These are phyloP conservation scores for Magnusiomyces tetraspermus DNA, from an alignment of 1,139 yeast genomes.

Conservation along the genomic window DNA sequence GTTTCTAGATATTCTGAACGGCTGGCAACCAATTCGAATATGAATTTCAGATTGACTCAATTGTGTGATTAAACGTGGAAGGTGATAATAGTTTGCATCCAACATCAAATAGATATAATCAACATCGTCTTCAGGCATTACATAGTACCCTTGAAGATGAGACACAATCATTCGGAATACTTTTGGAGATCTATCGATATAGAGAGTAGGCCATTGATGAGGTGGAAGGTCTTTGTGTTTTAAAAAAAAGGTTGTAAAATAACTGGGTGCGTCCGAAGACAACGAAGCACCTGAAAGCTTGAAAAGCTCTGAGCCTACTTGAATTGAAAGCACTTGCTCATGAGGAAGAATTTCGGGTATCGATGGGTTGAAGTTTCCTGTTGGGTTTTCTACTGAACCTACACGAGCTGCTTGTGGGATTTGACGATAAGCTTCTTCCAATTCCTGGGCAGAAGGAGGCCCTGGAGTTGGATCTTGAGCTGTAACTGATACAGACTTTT, in stretches of 20 bases:
- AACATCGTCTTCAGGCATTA: conserved; percentile 48
- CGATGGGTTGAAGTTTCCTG: conserved; percentile 35
- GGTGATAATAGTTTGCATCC: conserved; percentile 68
- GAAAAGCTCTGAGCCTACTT: conserved; percentile 51
- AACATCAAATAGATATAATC: conserved; percentile 53
- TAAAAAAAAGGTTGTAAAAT: conserved; percentile 39
- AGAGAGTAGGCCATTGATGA: conserved; percentile 37
- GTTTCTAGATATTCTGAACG: conserved; percentile 50
- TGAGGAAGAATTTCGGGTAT: conserved; percentile 56
- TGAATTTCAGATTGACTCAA: conserved; percentile 49
- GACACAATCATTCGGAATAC: conserved; percentile 56
- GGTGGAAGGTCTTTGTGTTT: conserved; percentile 23
- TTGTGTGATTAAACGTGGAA: conserved; percentile 45
- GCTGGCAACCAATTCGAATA: conserved; percentile 50
- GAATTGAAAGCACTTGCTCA: conserved; percentile 59
- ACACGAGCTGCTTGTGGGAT: conserved; percentile 6
- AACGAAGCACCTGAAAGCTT: conserved; percentile 68
- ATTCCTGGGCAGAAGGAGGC: neutral
- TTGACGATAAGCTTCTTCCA: conserved; percentile 6
- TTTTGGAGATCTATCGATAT: conserved; percentile 67
- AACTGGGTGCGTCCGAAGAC: conserved; percentile 58
- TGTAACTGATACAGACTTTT: neutral
- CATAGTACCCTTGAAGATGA: conserved; percentile 63
- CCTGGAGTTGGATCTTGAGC: neutral
- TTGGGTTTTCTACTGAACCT: conserved; percentile 18